Base-by-base conservation (phyloP, 129 eudicot species). In the Ambrosia trifida region DNA sequence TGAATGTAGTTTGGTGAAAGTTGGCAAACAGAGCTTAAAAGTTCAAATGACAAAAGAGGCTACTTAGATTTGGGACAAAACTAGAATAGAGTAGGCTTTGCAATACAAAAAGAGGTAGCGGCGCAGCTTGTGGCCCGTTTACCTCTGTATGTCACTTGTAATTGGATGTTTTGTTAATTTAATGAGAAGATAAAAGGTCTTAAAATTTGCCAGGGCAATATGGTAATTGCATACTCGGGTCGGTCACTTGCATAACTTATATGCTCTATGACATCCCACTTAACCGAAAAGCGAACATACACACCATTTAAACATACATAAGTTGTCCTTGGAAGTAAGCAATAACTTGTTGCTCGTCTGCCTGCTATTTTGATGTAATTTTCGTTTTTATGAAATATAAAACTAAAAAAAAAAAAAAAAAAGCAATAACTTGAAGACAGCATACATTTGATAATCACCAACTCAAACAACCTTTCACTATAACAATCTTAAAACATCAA, bases 41-140 rank as follows among this genome's bases (percentile, higher is more conserved):
- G 58, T 41, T 60, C 33, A 72, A 72, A 62, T 32, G 61, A 45
- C 60, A 32, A 61, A 60, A 59, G 30, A 35, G 63, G 61, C 38
- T 35, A 47, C 59, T 45, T 32, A n/a, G 28, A 61, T 32, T 72
- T 5, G 57, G 43, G 16, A 57, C 44, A 40, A 40, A 70, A 41
- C 35, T 36, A 20, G 38, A 70, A 56, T 50, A 14, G 38, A 59
- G n/a, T n/a, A n/a, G n/a, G n/a, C n/a, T n/a, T n/a, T n/a, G n/a
- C n/a, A n/a, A n/a, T n/a, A n/a, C n/a, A n/a, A n/a, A n/a, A n/a
- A n/a, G n/a, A n/a, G n/a, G n/a, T n/a, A n/a, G n/a, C n/a, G n/a
- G n/a, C n/a, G n/a, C n/a, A n/a, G n/a, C n/a, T n/a, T n/a, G n/a
- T n/a, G n/a, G n/a, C n/a, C n/a, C n/a, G n/a, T n/a, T n/a, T n/a